Evolutionary conservation across 805 yeast genomes (phyloP).

Genomic region (Myxozyma neglecta): DNA sequence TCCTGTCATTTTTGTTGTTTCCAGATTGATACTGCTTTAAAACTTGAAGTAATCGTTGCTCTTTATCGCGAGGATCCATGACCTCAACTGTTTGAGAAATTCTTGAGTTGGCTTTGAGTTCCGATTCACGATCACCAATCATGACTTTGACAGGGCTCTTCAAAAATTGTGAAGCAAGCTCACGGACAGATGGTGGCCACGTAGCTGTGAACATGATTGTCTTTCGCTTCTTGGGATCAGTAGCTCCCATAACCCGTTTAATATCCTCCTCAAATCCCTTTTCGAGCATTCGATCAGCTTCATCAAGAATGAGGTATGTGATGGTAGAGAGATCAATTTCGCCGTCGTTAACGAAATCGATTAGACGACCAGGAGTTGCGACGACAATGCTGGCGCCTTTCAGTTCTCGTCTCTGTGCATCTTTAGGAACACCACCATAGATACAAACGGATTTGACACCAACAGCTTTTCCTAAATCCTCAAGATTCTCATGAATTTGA

Average conservation of each 20-base stretch:
- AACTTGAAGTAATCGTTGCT: slow-evolving; percentile 67
- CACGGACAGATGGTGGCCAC: slow-evolving; percentile 99
- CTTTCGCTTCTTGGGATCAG: slow-evolving; percentile 62
- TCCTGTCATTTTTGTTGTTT: slow-evolving; percentile 64
- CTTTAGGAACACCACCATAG: slow-evolving; percentile 97
- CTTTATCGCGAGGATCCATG: slow-evolving; percentile 77
- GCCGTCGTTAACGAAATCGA: slow-evolving; percentile 88
- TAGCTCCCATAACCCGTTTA: slow-evolving; percentile 69
- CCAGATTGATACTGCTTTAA: slow-evolving; percentile 74
- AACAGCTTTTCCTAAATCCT: slow-evolving; percentile 57
- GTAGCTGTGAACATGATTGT: slow-evolving; percentile 99
- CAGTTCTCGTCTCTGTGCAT: slow-evolving; percentile 76
- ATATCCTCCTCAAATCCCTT: slow-evolving; percentile 98
- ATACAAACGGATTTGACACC: slow-evolving; percentile 75
- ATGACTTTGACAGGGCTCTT: slow-evolving; percentile 78
- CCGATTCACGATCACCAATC: slow-evolving; percentile 86
- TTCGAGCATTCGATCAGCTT: slow-evolving; percentile 98
- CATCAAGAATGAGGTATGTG: slow-evolving; percentile 84
- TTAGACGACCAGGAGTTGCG: slow-evolving; percentile 97
- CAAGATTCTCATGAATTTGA: slow-evolving; percentile 84
- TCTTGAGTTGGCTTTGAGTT: slow-evolving; percentile 89
- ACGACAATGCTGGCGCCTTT: slow-evolving; percentile 71
- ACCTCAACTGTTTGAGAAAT: slow-evolving; percentile 94
- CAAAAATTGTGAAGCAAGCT: slow-evolving; percentile 84
- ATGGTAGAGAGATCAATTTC: slow-evolving; percentile 67